Base-by-base conservation (phyloP, 257 asterid species). In the Petrea volubilis region DNA sequence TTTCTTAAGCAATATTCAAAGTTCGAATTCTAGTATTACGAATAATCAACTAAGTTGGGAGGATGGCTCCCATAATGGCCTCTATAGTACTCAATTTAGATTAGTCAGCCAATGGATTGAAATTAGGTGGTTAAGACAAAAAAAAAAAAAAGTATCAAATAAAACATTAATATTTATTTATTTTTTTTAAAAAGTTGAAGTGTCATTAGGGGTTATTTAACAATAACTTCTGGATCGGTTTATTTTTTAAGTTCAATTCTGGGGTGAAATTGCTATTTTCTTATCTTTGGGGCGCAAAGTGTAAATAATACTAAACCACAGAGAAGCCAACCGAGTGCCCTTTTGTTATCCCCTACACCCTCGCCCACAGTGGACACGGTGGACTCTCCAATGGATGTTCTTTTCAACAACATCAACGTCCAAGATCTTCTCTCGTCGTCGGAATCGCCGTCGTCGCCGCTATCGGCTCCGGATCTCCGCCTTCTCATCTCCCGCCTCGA, bases 391-490 rank as follows among this genome's bases (percentile, higher is more conserved):
- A 89, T 89, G 94, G 97, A 88, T 74, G 89, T 78, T 28, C 70
- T 88, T 27, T 75, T 78, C 82, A 72, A 80, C 67, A 80, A 89
- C 4, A 79, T 93, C 73, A 85, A 89, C 77, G 88, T 94, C 64
- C 94, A 87, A 11, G 96, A 89, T 76, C 98, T 94, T 64, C 86
- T 94, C 61, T 84, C 98, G 5, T 77, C 88, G 68, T 74, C 85
- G 70, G 87, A 83, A 61, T 76, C 90, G 4, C 93, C 86, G 0
- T 84, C 90, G 20, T 81, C 93, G 10, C 97, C 96, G 21, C 70
- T 94, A 6, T 88, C 97, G 31, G 90, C 98, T 52, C 96, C 97
- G 51, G 99, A 94, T 78, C 98, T 94, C 80, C 98, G 87, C 75
- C 98, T 91, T 57, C 93, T 94, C 68, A 89, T 89, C 65, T 83